These are phyloP conservation scores for Aspergillus sp. DNA, from an alignment of 2,329 filamentous ascomycete species.

Conservation along the genomic window DNA sequence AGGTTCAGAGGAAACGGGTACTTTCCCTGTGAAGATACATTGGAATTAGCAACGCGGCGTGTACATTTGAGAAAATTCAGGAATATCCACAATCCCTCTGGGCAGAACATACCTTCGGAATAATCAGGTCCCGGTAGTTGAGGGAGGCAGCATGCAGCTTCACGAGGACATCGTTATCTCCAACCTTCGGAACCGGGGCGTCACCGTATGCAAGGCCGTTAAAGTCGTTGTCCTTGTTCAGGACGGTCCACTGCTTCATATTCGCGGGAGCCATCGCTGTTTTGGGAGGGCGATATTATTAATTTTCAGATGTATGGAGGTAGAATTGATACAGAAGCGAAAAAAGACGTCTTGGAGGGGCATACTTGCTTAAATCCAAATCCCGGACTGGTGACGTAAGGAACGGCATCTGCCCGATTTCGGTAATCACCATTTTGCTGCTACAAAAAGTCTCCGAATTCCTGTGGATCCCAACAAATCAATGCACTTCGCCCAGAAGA, in stretches of 20 bases:
- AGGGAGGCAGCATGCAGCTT: slow-evolving; percentile 55
- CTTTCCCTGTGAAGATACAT: slow-evolving; percentile 22
- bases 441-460: not conserved
- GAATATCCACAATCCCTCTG: not conserved
- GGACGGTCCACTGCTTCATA: slow-evolving; percentile 57
- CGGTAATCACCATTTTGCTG: not conserved
- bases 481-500: too few relatives aligned
- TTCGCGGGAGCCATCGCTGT: slow-evolving; percentile 34
- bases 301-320: not conserved
- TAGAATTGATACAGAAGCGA: not conserved
- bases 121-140: slow-evolving; percentile 51
- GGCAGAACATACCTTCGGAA: slow-evolving; percentile 45
- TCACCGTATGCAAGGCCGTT: slow-evolving; percentile 58
- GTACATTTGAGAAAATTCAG: not conserved
- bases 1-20: slow-evolving; percentile 33
- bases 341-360: not conserved
- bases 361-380: not conserved
- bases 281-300: not conserved
- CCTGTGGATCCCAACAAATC: not conserved
- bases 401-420: not conserved
- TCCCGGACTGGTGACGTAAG: not conserved
- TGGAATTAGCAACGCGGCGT: slow-evolving; percentile 4
- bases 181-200: slow-evolving; percentile 57
- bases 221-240: slow-evolving; percentile 54
- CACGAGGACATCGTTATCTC: slow-evolving; percentile 71